These are phyloP conservation scores for Yamadazyma mexicana DNA, from an alignment of 1,139 yeast species.

Conservation along the genomic window DNA sequence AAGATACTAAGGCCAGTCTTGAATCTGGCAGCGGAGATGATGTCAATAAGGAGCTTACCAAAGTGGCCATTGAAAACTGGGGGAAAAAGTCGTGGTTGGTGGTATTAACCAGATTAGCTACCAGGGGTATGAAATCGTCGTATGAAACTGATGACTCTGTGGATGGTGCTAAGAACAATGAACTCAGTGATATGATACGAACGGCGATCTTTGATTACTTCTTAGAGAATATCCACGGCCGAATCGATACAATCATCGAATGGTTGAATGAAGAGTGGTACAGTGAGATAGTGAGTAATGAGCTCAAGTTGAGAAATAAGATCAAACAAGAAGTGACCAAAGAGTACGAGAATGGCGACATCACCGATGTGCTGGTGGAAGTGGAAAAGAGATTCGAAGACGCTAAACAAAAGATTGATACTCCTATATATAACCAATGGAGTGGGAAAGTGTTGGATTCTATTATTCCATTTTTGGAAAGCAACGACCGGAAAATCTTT, in stretches of 20 bases:
- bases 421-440: constrained; percentile 65
- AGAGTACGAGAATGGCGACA: constrained; percentile 16
- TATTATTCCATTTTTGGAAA: constrained; percentile 80
- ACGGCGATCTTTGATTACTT: constrained; percentile 72
- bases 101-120: constrained; percentile 72
- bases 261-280: constrained; percentile 99
- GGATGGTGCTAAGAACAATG: constrained; percentile 28
- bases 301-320: constrained; percentile 17
- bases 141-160: constrained; percentile 17
- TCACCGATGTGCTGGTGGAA: constrained; percentile 10
- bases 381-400: constrained; percentile 13
- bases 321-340: constrained; percentile 18
- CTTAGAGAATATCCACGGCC: constrained; percentile 66
- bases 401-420: constrained; percentile 19
- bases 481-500: constrained; percentile 74
- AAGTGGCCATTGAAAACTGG: constrained; percentile 63
- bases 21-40: constrained; percentile 12
- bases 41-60: constrained; percentile 42
- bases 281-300: constrained; percentile 54
- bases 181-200: constrained; percentile 62
- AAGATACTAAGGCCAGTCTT: constrained; percentile 17
- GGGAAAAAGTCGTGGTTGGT: constrained; percentile 74
- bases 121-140: constrained; percentile 63
- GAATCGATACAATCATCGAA: constrained; percentile 77
- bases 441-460: constrained; percentile 73